Evolutionary conservation across 208 protist species (phyloP).

Genomic region (Crithidia thermophila): DNA sequence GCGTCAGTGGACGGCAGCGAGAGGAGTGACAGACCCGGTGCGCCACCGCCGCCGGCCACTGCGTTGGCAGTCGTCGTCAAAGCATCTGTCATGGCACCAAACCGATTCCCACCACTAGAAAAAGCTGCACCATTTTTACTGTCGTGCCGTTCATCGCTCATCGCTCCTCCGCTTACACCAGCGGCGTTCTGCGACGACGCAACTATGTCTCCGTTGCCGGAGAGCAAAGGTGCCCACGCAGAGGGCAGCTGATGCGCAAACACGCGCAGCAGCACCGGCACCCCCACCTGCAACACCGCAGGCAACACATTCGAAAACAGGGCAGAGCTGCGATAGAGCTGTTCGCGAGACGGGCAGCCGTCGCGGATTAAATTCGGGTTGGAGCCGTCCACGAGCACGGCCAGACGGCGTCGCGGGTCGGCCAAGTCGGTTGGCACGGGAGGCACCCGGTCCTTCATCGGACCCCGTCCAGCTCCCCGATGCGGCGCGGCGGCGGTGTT

Average conservation of each 20-base stretch:
- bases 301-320: conserved; percentile 67
- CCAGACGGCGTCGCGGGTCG: conserved; percentile 77
- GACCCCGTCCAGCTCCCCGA: conserved; percentile 30
- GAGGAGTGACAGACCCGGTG: not conserved
- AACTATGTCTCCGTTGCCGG: conserved; percentile 8
- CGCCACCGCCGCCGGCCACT: not conserved
- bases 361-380: conserved; percentile 46
- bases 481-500: not conserved
- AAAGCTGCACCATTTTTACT: not conserved
- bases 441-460: conserved; percentile 81
- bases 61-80: not conserved
- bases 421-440: conserved; percentile 57
- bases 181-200: too few species aligned
- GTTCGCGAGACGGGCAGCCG: conserved; percentile 20
- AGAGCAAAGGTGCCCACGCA: conserved; percentile 67
- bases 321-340: conserved; percentile 24
- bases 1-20: not conserved
- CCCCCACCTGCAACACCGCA: conserved; percentile 66
- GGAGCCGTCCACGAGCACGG: conserved; percentile 76
- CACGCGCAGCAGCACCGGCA: conserved; percentile 78
- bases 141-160: not conserved
- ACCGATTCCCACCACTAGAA: too few species aligned
- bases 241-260: conserved; percentile 73
- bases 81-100: not conserved
- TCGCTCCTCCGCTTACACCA: too few species aligned